These are phyloP conservation scores for Venturia aucupariae DNA, from an alignment of 2,329 filamentous ascomycete species.

Conservation along the genomic window DNA sequence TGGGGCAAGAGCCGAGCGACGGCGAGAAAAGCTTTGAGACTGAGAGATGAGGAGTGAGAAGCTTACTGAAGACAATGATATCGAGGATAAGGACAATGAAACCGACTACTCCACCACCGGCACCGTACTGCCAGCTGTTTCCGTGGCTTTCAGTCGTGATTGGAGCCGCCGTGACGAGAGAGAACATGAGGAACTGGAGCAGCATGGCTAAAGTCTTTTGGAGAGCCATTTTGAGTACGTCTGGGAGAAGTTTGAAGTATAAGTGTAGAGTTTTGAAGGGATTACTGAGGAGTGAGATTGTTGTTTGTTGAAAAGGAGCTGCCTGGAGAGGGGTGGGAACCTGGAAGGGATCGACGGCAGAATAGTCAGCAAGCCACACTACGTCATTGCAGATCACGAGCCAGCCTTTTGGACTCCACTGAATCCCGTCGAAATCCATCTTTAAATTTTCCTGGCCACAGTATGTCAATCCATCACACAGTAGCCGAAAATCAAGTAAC, in stretches of 20 bases:
- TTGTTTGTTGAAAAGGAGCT: neutral
- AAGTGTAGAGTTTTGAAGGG: neutral
- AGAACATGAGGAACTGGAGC: conserved; percentile 45
- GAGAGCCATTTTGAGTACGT: neutral
- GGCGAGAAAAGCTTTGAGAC: neutral
- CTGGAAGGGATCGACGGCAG: neutral
- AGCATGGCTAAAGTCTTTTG: conserved; percentile 25
- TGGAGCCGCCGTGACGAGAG: conserved; percentile 42
- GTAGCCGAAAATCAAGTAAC: too few species aligned
- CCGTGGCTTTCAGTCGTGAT: conserved; percentile 30
- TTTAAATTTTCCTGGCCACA: too few species aligned
- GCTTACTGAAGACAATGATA: conserved; percentile 51
- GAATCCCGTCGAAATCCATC: too few species aligned
- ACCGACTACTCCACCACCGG: conserved; percentile 52
- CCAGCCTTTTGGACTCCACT: too few species aligned
- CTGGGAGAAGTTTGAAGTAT: neutral
- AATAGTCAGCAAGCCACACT: neutral
- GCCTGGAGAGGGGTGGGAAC: neutral
- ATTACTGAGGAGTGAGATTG: neutral
- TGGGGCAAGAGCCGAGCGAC: neutral
- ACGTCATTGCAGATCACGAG: neutral
- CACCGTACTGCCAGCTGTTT: conserved; percentile 49
- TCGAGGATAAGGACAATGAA: conserved; percentile 54
- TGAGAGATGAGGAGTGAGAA: neutral
- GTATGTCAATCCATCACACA: too few species aligned